Evolutionary conservation across 2,329 filamentous ascomycete species (phyloP).

Genomic region (Sordariomycetes sp.): DNA sequence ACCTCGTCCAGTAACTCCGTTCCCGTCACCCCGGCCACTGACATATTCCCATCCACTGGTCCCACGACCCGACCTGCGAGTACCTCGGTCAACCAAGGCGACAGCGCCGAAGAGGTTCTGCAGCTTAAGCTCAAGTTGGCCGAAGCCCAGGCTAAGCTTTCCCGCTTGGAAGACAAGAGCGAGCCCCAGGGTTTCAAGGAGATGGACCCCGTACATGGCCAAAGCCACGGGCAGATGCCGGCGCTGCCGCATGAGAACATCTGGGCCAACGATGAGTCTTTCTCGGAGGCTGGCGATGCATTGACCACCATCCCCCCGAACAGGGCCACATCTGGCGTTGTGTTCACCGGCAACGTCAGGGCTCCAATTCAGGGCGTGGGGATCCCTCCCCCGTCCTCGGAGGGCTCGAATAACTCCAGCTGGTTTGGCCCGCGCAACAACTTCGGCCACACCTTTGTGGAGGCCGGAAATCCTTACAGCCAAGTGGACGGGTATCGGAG

Average conservation of each 20-base stretch:
- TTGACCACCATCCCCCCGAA: neutral
- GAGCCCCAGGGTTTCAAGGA: neutral
- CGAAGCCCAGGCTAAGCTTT: constrained; percentile 59
- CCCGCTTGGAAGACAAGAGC: constrained; percentile 44
- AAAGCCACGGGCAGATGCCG: neutral
- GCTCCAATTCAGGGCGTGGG: neutral
- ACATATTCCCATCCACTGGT: constrained; percentile 36
- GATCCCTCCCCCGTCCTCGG: neutral
- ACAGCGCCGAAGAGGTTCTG: constrained; percentile 45
- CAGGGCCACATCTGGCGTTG: constrained; percentile 42
- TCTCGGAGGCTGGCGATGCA: neutral
- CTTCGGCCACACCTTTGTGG: constrained; percentile 26
- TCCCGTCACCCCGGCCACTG: constrained; percentile 51
- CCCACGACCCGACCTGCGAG: constrained; percentile 43
- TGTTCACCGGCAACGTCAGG: constrained; percentile 36
- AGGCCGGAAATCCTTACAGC: constrained; percentile 22
- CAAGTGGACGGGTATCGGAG: constrained; percentile 28
- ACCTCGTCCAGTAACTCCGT: constrained; percentile 46
- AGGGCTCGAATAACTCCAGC: constrained; percentile 6
- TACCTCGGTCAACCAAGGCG: constrained; percentile 30
- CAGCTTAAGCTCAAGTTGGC: constrained; percentile 63
- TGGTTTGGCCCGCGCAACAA: constrained; percentile 34
- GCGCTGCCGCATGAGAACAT: neutral
- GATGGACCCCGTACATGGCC: neutral
- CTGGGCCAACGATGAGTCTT: neutral